These are phyloP conservation scores for Boletus speciosus DNA, from an alignment of 768 basidiomycete genomes.

Conservation along the genomic window DNA sequence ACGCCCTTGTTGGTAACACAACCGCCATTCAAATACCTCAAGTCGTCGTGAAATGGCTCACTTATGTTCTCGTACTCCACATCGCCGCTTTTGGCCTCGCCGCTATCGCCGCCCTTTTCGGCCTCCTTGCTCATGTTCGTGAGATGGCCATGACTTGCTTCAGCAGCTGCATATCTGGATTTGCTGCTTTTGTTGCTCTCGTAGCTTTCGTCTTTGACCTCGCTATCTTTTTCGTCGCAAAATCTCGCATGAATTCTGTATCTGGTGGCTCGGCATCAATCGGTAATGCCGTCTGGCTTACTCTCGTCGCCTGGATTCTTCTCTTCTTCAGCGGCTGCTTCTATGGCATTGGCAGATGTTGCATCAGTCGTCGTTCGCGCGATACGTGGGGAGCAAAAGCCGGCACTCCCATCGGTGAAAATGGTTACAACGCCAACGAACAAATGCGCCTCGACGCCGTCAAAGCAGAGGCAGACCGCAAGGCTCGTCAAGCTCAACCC, in stretches of 20 bases:
- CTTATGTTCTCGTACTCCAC: slow-evolving; percentile 89
- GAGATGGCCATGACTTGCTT: slow-evolving; percentile 84
- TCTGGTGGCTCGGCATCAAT: slow-evolving; percentile 72
- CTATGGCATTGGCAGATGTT: slow-evolving; percentile 81
- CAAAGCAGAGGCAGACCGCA: slow-evolving; percentile 83
- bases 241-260: slow-evolving; percentile 73
- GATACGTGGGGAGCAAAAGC: slow-evolving; percentile 39
- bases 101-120: slow-evolving; percentile 70
- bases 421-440: slow-evolving; percentile 45
- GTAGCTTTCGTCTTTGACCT: slow-evolving; percentile 92
- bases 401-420: slow-evolving; percentile 24
- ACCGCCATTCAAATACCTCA: slow-evolving; percentile 69
- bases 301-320: slow-evolving; percentile 79
- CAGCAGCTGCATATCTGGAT: slow-evolving; percentile 76
- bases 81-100: slow-evolving; percentile 80
- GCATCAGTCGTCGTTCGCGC: slow-evolving; percentile 55
- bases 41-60: slow-evolving; percentile 90
- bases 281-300: slow-evolving; percentile 90
- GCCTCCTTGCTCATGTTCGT: slow-evolving; percentile 82
- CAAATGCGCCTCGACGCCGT: slow-evolving; percentile 79
- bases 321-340: slow-evolving; percentile 91
- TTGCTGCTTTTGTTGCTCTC: slow-evolving; percentile 75
- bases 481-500: slow-evolving; percentile 55
- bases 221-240: slow-evolving; percentile 86
- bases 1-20: slow-evolving; percentile 69